Percentiles rank a stretch among this genome's conserved stretches.
These are phyloP conservation scores for Rhodotorula sp. DNA, from an alignment of 1,284 basidiomycete species.

Conservation along the genomic window DNA sequence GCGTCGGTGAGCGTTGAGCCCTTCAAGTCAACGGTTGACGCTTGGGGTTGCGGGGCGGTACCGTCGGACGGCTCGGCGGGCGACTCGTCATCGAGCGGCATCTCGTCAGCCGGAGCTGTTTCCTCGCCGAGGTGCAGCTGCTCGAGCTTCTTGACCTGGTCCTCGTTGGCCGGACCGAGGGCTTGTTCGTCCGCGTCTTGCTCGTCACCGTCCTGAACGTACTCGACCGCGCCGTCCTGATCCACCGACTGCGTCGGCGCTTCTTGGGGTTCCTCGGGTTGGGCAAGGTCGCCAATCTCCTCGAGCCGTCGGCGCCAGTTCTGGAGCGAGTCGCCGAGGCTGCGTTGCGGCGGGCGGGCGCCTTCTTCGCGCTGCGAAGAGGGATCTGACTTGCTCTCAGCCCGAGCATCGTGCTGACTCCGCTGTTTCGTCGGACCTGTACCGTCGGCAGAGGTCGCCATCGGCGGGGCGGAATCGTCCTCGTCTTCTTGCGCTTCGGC, in stretches of 20 bases:
- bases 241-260: slow-evolving; percentile 53
- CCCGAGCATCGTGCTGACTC: slow-evolving; percentile 26
- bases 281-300: slow-evolving; percentile 68
- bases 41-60: slow-evolving; percentile 14
- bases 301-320: slow-evolving; percentile 81
- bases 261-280: slow-evolving; percentile 50
- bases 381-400: slow-evolving; percentile 20
- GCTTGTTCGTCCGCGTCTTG: slow-evolving; percentile 78
- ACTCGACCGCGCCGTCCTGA: slow-evolving; percentile 62
- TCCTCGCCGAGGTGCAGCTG: slow-evolving; percentile 75
- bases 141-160: slow-evolving; percentile 75
- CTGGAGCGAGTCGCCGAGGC: slow-evolving; percentile 78
- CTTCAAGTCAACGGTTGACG: slow-evolving; percentile 25
- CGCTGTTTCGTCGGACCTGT: slow-evolving; percentile 36
- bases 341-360: slow-evolving; percentile 53
- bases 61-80: background rate
- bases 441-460: slow-evolving; percentile 28
- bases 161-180: slow-evolving; percentile 78
- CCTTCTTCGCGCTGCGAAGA: slow-evolving; percentile 14
- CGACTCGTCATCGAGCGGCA: slow-evolving; percentile 41
- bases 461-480: slow-evolving; percentile 17
- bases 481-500: slow-evolving; percentile 29
- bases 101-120: slow-evolving; percentile 47
- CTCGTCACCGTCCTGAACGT: slow-evolving; percentile 70
- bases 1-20: slow-evolving; percentile 37